Conservation (phyloP, 805 yeast species). For the Yarrowia hollandica region DNA sequence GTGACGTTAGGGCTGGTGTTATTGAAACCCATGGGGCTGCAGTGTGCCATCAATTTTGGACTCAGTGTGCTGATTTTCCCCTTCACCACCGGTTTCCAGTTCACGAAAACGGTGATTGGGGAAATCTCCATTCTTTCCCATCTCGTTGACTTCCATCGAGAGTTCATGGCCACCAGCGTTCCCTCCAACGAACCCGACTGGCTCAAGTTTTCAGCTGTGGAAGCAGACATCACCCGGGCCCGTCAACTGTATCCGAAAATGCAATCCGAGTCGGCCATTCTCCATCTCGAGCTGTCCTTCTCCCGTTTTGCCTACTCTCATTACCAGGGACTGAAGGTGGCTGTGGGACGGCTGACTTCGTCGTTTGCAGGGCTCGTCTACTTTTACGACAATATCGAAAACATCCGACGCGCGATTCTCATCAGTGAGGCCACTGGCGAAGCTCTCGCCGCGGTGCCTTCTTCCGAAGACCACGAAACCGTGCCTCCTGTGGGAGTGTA, state of each 20-base stretch:
- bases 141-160: neutral
- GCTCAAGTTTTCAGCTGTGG: neutral
- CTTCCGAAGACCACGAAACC: neutral
- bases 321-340: neutral
- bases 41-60: neutral
- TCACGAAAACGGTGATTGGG: neutral
- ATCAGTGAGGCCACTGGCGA: neutral
- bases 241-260: slow-evolving; percentile 30
- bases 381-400: slow-evolving; percentile 7
- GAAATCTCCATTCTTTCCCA: neutral
- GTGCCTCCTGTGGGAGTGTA: neutral
- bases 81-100: neutral
- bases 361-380: neutral
- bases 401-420: neutral
- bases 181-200: neutral
- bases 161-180: neutral
- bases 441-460: neutral
- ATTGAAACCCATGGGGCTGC: neutral
- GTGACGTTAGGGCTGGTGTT: neutral
- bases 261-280: slow-evolving; percentile 31
- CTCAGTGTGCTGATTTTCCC: neutral
- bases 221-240: slow-evolving; percentile 1
- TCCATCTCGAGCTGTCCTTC: slow-evolving; percentile 32
- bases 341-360: neutral
- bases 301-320: neutral